Conservation (phyloP, 176 grass and related monocot species). For the Oryza rufipogon region DNA sequence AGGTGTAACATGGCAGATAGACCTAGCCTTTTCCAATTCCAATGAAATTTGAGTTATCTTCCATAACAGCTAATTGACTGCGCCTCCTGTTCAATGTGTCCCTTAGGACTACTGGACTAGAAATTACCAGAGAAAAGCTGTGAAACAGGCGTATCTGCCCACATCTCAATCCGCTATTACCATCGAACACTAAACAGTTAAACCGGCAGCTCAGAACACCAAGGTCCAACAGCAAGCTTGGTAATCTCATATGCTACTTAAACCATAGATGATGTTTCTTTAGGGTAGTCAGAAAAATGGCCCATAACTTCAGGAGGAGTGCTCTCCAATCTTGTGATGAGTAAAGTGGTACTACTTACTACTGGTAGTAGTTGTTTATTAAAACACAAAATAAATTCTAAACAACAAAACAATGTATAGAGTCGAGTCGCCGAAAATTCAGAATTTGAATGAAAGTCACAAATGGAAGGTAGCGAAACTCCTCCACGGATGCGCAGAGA, state of each 20-base stretch:
- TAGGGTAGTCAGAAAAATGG: neutral
- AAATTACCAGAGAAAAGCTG: slow-evolving; percentile 27
- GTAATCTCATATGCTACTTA: slow-evolving; percentile 6
- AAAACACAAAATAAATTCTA: no score
- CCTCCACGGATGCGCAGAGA: neutral
- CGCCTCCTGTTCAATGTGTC: neutral
- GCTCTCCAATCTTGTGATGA: neutral
- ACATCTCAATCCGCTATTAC: slow-evolving; percentile 9
- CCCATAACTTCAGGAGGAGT: neutral
- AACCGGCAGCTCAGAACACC: slow-evolving; percentile 1
- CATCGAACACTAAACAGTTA: neutral
- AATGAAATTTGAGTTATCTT: neutral
- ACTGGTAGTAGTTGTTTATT: neutral
- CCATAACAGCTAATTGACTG: neutral
- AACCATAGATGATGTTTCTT: neutral
- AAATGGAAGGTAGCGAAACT: neutral
- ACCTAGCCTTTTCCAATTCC: neutral
- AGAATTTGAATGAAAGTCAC: slow-evolving; percentile 28
- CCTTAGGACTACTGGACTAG: neutral
- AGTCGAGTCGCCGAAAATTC: slow-evolving; percentile 33
- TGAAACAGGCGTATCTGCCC: neutral
- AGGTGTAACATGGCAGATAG: neutral
- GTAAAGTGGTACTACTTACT: neutral
- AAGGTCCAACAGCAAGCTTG: slow-evolving; percentile 1
- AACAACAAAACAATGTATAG: slow-evolving; percentile 13